phyloP scores from a whole-genome alignment of 208 protist genomes.

The Strigomonas galati region DNA sequence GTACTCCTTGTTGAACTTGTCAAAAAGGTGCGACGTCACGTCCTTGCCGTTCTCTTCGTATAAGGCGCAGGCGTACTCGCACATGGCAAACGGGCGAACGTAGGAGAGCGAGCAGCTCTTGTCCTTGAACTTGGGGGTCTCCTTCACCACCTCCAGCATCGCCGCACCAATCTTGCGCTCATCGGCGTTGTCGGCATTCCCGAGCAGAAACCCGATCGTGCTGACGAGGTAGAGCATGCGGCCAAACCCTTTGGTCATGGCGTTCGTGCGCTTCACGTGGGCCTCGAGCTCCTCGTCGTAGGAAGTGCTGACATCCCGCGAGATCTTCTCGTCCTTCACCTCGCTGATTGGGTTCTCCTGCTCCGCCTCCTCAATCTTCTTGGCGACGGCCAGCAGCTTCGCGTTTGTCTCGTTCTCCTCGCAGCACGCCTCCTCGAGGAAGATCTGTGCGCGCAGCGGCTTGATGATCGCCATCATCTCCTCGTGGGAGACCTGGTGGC shows the following conservation, averaged over 20 bases:
- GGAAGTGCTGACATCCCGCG: neutral
- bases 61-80: slow-evolving; percentile 31
- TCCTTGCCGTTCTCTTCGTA: slow-evolving; percentile 21
- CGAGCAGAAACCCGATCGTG: slow-evolving; percentile 26
- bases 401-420: slow-evolving; percentile 15
- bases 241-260: slow-evolving; percentile 11
- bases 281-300: slow-evolving; percentile 4
- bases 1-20: slow-evolving; percentile 40
- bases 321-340: neutral
- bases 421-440: slow-evolving; percentile 8
- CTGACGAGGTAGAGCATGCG: slow-evolving; percentile 24
- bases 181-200: slow-evolving; percentile 26
- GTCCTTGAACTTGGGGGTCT: slow-evolving; percentile 36
- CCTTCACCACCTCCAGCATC: slow-evolving; percentile 26
- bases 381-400: slow-evolving; percentile 4
- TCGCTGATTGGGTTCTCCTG: slow-evolving; percentile 4
- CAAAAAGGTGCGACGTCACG: slow-evolving; percentile 14
- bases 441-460: slow-evolving; percentile 11
- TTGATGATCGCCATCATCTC: slow-evolving; percentile 22
- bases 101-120: slow-evolving; percentile 37
- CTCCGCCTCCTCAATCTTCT: slow-evolving; percentile 7
- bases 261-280: slow-evolving; percentile 10
- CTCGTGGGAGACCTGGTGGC: slow-evolving; percentile 31
- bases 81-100: slow-evolving; percentile 31
- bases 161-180: slow-evolving; percentile 8